These are phyloP conservation scores for Tetrahymena thermophila DNA, from an alignment of 73 alveolate species.

Conservation along the genomic window DNA sequence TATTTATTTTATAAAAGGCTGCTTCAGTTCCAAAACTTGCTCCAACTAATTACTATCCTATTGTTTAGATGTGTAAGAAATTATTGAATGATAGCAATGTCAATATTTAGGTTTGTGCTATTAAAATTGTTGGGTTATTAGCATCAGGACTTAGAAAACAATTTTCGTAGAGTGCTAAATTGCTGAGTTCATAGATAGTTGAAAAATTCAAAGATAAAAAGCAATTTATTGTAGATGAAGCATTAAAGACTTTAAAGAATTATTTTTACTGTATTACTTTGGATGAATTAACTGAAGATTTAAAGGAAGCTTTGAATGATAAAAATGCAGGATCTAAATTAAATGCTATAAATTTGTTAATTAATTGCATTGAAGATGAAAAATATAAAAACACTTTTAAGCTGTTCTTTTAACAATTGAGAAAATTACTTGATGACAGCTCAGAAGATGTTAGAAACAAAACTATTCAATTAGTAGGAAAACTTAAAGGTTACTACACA, in stretches of 20 bases:
- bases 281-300: conserved; percentile 38
- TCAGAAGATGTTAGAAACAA: not conserved
- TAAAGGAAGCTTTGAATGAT: conserved; percentile 31
- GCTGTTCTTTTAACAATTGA: not conserved
- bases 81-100: conserved; percentile 34
- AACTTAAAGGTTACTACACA: not conserved
- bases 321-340: conserved; percentile 18
- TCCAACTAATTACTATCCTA: conserved; percentile 16
- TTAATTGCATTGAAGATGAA: not conserved
- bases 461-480: not conserved
- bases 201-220: conserved; percentile 34
- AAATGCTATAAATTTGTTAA: not conserved
- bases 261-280: conserved; percentile 14
- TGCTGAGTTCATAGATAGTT: conserved; percentile 13
- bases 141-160: conserved; percentile 26
- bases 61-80: conserved; percentile 28
- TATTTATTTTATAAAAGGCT: not conserved
- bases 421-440: not conserved
- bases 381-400: not conserved
- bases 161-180: conserved; percentile 9
- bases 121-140: conserved; percentile 28
- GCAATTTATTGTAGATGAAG: conserved; percentile 11
- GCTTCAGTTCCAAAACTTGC: conserved; percentile 28
- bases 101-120: conserved; percentile 25
- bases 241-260: conserved; percentile 13